Conservation (phyloP, 257 asterid species). For the Nyctanthes arbortristis region DNA sequence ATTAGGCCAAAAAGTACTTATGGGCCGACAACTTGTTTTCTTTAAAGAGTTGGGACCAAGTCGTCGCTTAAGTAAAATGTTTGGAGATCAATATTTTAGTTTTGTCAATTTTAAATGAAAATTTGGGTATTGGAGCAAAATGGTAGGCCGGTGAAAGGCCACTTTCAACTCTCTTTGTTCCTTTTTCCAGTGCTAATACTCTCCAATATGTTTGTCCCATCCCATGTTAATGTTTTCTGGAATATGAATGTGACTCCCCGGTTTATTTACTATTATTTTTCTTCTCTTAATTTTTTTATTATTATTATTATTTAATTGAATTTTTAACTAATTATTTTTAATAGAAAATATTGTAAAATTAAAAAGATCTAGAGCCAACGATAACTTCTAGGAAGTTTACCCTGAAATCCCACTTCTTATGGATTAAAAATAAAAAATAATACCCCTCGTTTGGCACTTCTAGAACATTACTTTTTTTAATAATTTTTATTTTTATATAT, state of each 20-base stretch:
- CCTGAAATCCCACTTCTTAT: too few species aligned
- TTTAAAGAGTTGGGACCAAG: not conserved
- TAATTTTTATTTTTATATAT: too few species aligned
- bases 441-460: too few species aligned
- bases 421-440: too few species aligned
- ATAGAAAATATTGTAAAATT: not conserved
- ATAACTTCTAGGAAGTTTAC: too few species aligned
- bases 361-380: too few species aligned
- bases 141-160: constrained; percentile 10
- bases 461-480: too few species aligned
- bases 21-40: not conserved
- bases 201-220: too few species aligned
- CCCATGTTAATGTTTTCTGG: not conserved
- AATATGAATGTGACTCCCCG: not conserved
- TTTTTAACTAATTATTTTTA: not conserved
- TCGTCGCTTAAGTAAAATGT: not conserved
- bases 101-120: not conserved
- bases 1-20: too few species aligned
- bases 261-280: not conserved
- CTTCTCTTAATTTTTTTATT: not conserved
- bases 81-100: not conserved
- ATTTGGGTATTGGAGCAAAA: not conserved
- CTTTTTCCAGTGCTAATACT: too few species aligned
- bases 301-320: too few species aligned
- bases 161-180: constrained; percentile 7